Conservation (phyloP, 768 basidiomycete species). For the Lentinula lateritia region DNA sequence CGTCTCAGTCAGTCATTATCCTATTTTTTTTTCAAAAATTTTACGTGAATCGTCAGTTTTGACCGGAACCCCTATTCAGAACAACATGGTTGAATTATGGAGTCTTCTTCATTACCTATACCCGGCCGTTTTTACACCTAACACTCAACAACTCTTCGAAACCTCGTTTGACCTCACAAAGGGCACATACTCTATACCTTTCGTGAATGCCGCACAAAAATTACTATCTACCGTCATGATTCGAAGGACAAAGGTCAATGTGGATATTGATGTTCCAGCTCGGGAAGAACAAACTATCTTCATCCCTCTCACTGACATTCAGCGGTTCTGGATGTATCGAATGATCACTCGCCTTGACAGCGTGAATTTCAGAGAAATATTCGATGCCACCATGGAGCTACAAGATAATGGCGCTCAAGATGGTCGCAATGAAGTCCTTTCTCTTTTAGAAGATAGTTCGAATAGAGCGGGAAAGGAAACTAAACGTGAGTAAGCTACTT, state of each 20-base stretch:
- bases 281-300: conserved; percentile 53
- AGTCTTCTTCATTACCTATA: conserved; percentile 50
- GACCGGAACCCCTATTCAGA: conserved; percentile 72
- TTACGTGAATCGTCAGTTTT: conserved; percentile 35
- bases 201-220: conserved; percentile 42
- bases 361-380: conserved; percentile 43
- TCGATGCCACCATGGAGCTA: conserved; percentile 22
- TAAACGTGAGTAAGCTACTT: conserved; percentile 21
- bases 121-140: conserved; percentile 43
- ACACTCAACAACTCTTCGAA: conserved; percentile 43
- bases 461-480: conserved; percentile 18
- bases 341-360: conserved; percentile 49
- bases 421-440: conserved; percentile 34
- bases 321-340: conserved; percentile 58
- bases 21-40: background rate
- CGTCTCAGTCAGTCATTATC: conserved; percentile 40
- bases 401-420: conserved; percentile 24
- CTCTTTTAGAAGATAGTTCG: conserved; percentile 30
- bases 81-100: conserved; percentile 57
- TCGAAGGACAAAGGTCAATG: conserved; percentile 50
- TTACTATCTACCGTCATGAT: conserved; percentile 52
- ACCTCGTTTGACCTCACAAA: conserved; percentile 47
- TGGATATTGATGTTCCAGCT: conserved; percentile 44
- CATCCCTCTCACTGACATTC: conserved; percentile 51
- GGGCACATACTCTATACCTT: conserved; percentile 46